phyloP scores from a whole-genome alignment of 2,329 filamentous ascomycete genomes.

The Apiospora koreana region DNA sequence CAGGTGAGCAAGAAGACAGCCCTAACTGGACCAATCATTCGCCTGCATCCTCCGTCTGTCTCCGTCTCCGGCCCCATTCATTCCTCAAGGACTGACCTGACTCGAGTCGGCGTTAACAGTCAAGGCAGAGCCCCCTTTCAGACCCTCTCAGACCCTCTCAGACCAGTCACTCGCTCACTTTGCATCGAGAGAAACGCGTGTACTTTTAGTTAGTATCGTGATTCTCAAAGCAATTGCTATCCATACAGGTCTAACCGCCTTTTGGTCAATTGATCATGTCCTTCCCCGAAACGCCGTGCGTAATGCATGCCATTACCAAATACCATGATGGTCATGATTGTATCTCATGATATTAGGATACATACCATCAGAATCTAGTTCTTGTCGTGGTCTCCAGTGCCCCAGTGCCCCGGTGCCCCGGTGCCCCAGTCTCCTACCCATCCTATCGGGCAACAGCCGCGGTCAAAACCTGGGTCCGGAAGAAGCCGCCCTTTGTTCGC shows the following conservation, averaged over 20 bases:
- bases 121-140: neutral
- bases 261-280: constrained; percentile 3
- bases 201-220: constrained; percentile 3
- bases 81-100: too few relatives aligned
- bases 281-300: constrained; percentile 13
- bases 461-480: constrained; percentile 92
- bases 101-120: neutral
- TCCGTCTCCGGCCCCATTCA: too few relatives aligned
- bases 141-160: neutral
- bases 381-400: neutral
- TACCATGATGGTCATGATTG: constrained; percentile 1
- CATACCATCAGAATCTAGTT: constrained; percentile 4
- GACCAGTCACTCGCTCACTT: too few relatives aligned
- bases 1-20: too few relatives aligned
- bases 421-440: constrained; percentile 1
- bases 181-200: neutral
- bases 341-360: constrained; percentile 6
- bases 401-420: too few relatives aligned
- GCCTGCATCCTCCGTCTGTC: too few relatives aligned
- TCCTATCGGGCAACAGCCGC: constrained; percentile 59
- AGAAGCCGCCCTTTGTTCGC: constrained; percentile 98
- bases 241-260: constrained; percentile 14
- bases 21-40: too few relatives aligned
- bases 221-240: constrained; percentile 14
- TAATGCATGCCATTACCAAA: constrained; percentile 12